These are phyloP conservation scores for Kurtzmaniella quercitrusa DNA, from an alignment of 1,139 yeast species.

Conservation along the genomic window DNA sequence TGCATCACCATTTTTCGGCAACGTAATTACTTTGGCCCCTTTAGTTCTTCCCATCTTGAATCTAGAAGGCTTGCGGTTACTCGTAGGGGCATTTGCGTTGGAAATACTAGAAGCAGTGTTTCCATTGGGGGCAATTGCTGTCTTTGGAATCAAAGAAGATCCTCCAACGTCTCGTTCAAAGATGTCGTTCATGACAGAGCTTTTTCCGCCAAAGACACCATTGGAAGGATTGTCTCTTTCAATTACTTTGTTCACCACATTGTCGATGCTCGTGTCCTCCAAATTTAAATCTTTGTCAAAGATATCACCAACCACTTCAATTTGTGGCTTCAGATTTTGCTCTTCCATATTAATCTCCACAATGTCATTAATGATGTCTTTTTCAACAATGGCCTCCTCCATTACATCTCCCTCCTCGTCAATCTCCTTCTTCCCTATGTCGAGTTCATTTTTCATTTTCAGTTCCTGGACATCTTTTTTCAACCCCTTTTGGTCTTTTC, in stretches of 20 bases:
- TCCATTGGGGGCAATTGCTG: no score
- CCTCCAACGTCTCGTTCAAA: slow-evolving; percentile 6
- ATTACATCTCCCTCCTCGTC: no score
- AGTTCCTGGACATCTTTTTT: not conserved
- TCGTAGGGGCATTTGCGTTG: not conserved
- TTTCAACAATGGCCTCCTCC: no score
- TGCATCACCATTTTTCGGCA: not conserved
- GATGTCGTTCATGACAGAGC: slow-evolving; percentile 7
- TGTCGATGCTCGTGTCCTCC: not conserved
- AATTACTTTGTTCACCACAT: not conserved
- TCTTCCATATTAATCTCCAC: no score
- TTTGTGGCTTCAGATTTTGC: not conserved
- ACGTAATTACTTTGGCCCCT: not conserved
- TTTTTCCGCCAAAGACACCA: slow-evolving; percentile 16
- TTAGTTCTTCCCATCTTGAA: slow-evolving; percentile 4
- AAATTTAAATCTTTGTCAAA: not conserved
- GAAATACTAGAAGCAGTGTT: no score
- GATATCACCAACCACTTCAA: not conserved
- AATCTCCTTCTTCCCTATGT: no score
- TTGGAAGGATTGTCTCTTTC: slow-evolving; percentile 9
- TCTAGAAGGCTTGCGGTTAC: slow-evolving; percentile 2
- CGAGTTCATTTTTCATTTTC: no score
- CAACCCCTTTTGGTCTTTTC: not conserved
- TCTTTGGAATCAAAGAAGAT: no score
- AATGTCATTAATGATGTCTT: no score